Evolutionary conservation across 805 yeast genomes (phyloP).

Genomic region (Metschnikowia shivogae): DNA sequence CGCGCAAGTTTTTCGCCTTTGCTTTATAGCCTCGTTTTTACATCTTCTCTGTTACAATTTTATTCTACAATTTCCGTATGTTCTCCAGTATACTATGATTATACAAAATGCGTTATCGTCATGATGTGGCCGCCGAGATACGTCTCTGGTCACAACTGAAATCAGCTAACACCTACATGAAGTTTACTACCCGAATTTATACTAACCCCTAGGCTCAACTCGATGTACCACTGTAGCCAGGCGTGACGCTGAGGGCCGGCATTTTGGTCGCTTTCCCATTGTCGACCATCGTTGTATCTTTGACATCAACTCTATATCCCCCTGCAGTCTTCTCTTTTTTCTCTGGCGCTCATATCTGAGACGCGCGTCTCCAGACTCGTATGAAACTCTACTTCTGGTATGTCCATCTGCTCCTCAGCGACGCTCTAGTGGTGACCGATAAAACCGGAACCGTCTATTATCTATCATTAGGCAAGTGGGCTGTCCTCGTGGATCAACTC

Average conservation of each 20-base stretch:
- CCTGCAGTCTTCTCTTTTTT: no score
- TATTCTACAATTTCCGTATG: constrained; percentile 9
- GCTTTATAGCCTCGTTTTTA: no score
- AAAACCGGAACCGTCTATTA: constrained; percentile 10
- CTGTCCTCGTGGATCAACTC: constrained; percentile 12
- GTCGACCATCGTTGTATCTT: no score
- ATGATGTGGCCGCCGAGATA: constrained; percentile 36
- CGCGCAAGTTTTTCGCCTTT: background rate
- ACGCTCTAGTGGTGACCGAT: constrained; percentile 14
- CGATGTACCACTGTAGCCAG: no score
- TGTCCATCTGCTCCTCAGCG: constrained; percentile 10
- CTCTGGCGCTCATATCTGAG: background rate
- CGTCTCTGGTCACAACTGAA: constrained; percentile 38
- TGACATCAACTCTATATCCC: no score
- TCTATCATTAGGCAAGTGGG: constrained; percentile 14
- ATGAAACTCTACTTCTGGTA: constrained; percentile 13
- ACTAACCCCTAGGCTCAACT: constrained; percentile 1
- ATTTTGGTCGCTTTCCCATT: no score
- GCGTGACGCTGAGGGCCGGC: no score
- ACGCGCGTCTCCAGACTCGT: background rate
- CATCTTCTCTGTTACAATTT: background rate
- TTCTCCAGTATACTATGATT: constrained; percentile 21
- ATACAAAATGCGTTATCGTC: constrained; percentile 45
- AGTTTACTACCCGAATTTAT: constrained; percentile 10
- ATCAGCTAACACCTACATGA: constrained; percentile 46